These are phyloP conservation scores for Puccinia novopanici DNA, from an alignment of 1,284 basidiomycete species.

Conservation along the genomic window DNA sequence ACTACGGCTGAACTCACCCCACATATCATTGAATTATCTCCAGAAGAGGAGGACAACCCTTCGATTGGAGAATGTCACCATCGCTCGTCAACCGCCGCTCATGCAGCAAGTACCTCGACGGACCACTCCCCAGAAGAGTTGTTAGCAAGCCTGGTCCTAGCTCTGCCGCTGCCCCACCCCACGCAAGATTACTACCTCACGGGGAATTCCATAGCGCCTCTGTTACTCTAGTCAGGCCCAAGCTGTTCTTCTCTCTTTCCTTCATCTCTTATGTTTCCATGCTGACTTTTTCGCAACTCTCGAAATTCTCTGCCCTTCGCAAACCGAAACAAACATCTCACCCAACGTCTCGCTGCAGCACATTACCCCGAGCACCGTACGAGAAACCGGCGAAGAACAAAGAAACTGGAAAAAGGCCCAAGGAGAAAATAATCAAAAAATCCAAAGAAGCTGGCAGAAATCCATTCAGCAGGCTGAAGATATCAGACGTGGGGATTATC, in stretches of 20 bases:
- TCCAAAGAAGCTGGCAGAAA: conserved; percentile 40
- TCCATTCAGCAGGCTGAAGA: conserved; percentile 30
- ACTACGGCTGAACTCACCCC: neutral
- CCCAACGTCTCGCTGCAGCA: neutral
- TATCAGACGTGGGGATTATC: conserved; percentile 24
- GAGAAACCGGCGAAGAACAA: conserved; percentile 13
- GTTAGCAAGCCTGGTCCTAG: conserved; percentile 35
- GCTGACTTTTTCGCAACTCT: neutral
- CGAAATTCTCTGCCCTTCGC: neutral
- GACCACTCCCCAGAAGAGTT: neutral
- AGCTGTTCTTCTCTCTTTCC: neutral
- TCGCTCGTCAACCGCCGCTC: neutral
- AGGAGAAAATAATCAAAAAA: conserved; percentile 39
- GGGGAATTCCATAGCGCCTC: neutral
- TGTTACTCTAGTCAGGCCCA: conserved; percentile 31
- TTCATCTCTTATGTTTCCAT: neutral
- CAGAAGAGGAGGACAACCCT: neutral
- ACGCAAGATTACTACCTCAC: neutral
- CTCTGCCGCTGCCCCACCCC: conserved; percentile 26
- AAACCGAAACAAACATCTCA: neutral
- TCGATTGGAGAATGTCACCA: neutral
- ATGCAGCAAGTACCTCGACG: neutral
- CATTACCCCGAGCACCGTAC: conserved; percentile 41
- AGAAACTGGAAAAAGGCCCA: conserved; percentile 11
- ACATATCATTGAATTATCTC: neutral